phyloP scores from a whole-genome alignment of 1,284 basidiomycete species.

The Naganishia albida region DNA sequence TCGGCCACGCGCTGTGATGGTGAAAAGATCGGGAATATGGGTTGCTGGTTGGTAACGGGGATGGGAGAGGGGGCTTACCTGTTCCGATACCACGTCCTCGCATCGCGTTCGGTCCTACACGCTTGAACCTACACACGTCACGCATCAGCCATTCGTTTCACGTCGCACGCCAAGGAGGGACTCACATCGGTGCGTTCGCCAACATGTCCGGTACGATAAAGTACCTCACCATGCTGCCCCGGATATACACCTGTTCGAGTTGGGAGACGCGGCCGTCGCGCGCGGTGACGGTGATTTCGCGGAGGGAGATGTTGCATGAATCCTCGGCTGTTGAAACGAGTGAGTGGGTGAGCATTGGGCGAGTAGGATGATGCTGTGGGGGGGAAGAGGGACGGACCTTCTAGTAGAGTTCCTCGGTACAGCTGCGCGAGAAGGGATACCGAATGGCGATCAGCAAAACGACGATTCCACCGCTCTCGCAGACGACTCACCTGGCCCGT shows the following conservation, averaged over 20 bases:
- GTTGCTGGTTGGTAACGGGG: neutral
- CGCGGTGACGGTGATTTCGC: slow-evolving; percentile 95
- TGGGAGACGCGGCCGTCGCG: slow-evolving; percentile 99
- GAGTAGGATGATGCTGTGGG: slow-evolving; percentile 10
- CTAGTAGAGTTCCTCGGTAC: slow-evolving; percentile 95
- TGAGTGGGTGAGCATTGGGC: slow-evolving; percentile 15
- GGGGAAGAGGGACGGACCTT: slow-evolving; percentile 63
- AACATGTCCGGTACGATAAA: slow-evolving; percentile 99
- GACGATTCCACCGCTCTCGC: neutral
- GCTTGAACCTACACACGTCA: slow-evolving; percentile 77
- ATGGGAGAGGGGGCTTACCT: slow-evolving; percentile 46
- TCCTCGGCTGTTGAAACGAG: slow-evolving; percentile 90
- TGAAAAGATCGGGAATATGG: neutral
- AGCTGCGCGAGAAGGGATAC: slow-evolving; percentile 63
- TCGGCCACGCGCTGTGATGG: slow-evolving; percentile 44
- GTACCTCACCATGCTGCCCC: slow-evolving; percentile 88
- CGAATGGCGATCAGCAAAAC: neutral
- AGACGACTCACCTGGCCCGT: slow-evolving; percentile 64
- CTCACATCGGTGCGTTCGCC: slow-evolving; percentile 97
- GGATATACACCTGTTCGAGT: slow-evolving; percentile 97
- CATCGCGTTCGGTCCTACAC: slow-evolving; percentile 97
- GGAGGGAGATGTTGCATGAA: slow-evolving; percentile 94
- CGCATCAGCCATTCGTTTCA: neutral
- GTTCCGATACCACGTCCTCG: slow-evolving; percentile 98
- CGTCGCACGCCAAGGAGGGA: slow-evolving; percentile 34